phyloP scores from a whole-genome alignment of 306 rosid genomes.

The Urtica urens region DNA sequence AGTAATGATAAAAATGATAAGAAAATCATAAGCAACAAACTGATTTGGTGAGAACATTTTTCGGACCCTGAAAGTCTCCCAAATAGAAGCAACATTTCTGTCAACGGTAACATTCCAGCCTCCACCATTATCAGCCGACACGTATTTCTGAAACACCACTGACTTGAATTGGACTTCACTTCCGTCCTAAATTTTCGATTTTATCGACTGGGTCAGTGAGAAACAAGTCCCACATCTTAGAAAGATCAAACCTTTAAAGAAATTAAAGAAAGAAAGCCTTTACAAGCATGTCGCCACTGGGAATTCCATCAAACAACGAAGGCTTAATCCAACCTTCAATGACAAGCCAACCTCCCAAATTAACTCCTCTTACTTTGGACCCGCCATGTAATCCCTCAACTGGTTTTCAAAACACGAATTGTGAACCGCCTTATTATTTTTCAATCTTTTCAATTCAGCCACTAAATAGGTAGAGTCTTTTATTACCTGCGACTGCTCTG shows the following conservation, averaged over 20 bases:
- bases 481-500: constrained; percentile 47
- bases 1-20: constrained; percentile 10
- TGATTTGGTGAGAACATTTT: neutral
- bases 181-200: constrained; percentile 54
- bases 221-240: neutral
- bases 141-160: constrained; percentile 57
- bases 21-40: constrained; percentile 9
- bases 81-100: constrained; percentile 68
- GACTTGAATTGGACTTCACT: constrained; percentile 75
- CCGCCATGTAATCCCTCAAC: constrained; percentile 62
- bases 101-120: constrained; percentile 55
- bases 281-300: constrained; percentile 90
- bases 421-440: too few relatives aligned
- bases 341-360: constrained; percentile 94
- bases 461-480: neutral
- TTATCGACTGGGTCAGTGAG: constrained; percentile 13
- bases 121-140: constrained; percentile 81
- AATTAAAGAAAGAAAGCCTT: constrained; percentile 13
- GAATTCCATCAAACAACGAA: constrained; percentile 84
- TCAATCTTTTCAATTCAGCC: too few relatives aligned
- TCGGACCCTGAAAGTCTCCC: constrained; percentile 83
- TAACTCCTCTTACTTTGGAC: constrained; percentile 72
- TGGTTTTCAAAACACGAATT: neutral
- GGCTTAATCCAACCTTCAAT: constrained; percentile 97
- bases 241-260: neutral